phyloP scores from a whole-genome alignment of 192 early-diverging fungal genomes.

The Piromyces sp. region DNA sequence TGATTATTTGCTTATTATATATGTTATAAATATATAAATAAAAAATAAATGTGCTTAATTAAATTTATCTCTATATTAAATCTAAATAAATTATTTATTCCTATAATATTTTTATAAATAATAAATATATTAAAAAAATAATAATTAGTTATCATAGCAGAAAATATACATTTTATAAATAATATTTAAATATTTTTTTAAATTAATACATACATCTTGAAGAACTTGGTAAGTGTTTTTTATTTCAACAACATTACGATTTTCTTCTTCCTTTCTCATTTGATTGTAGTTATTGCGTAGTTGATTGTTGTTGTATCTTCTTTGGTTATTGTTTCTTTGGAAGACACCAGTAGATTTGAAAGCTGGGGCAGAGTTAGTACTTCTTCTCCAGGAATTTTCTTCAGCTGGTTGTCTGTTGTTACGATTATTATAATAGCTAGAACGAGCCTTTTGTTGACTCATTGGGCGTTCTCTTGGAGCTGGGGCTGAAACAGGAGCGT shows the following conservation, averaged over 20 bases:
- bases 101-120: neutral
- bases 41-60: neutral
- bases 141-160: no score
- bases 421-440: neutral
- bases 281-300: neutral
- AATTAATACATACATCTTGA: neutral
- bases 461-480: slow-evolving; percentile 28
- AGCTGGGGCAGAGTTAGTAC: neutral
- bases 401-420: neutral
- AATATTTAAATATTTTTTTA: neutral
- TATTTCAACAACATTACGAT: neutral
- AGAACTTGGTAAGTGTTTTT: neutral
- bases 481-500: neutral
- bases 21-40: neutral
- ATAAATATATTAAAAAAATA: neutral
- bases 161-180: neutral
- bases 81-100: neutral
- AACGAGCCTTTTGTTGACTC: slow-evolving; percentile 52
- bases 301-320: neutral
- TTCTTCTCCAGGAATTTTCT: neutral
- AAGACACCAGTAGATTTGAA: neutral
- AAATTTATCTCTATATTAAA: neutral
- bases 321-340: neutral
- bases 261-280: neutral
- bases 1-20: neutral